Base-by-base conservation (phyloP, 257 asterid genomes). In the Verbena officinalis region DNA sequence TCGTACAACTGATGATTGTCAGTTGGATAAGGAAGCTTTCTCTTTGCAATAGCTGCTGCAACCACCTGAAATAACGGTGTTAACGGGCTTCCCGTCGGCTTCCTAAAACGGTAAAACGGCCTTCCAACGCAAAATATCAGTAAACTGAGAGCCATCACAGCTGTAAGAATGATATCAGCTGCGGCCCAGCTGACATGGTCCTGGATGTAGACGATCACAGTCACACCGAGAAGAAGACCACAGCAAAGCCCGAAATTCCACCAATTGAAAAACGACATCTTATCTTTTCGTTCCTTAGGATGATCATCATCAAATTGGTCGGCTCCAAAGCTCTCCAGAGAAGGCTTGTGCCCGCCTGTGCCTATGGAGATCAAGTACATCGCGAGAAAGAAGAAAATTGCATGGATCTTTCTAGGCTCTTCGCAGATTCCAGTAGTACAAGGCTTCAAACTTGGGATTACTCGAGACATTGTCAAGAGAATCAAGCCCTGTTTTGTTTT, bases 251-350 rank as follows among this genome's bases (percentile, higher is more conserved):
- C 95, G 15, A 77, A 79, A 40, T 74, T 87, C 99, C 97, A 93
- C 99, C 99, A 93, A 42, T 93, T 93, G 84, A 93, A 93, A 54
- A 81, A 93, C 0, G 97, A 94, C 90, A 87, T 84, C 58, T 88
- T 94, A 31, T 81, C 55, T 22, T 58, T 75, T 21, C 95, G 70
- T 55, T 94, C 99, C 15, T 53, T 62, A 1, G 84, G 85, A 55
- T 94, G 93, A 49, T 84, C 84, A 14, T 90, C 99, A 42, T 94
- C 99, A 27, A 94, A 94, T 63, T 94, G 99, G 39, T 94, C 95
- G 2, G 97, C 99, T 16, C 99, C 99, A 55, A 94, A 94, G 83
- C 99, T 90, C 81, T 94, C 95, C 7, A 94, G 76, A 1, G 95
- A 77, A 2, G 99, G 96, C 78, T 88, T 94, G 61, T 88, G 95